Conservation (phyloP, 2,329 filamentous ascomycete species). For the Didymella segeticola region DNA sequence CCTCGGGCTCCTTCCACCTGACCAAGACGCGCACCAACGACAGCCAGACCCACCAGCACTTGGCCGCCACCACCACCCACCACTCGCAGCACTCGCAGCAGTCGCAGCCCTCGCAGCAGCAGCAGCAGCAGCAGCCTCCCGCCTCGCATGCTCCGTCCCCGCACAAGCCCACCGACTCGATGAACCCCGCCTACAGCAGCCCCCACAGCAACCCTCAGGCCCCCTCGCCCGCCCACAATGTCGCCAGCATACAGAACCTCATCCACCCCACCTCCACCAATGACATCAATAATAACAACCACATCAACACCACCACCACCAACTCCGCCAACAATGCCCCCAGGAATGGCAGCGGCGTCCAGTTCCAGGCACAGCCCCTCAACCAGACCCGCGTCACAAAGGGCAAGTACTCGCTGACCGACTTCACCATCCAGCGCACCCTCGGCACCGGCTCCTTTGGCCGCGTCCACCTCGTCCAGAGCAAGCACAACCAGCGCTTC, state of each 20-base stretch:
- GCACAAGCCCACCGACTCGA: conserved; percentile 49
- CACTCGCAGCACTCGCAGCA: conserved; percentile 3
- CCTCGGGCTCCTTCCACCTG: conserved; percentile 39
- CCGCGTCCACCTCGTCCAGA: conserved; percentile 94
- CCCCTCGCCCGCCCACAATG: conserved; percentile 64
- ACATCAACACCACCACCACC: conserved; percentile 35
- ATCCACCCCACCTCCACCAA: conserved; percentile 67
- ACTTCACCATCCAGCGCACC: conserved; percentile 90
- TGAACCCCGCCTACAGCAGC: conserved; percentile 48
- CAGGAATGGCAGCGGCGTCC: conserved; percentile 49
- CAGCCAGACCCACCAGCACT: conserved; percentile 20
- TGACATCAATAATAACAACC: too few species aligned
- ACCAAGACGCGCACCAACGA: conserved; percentile 42
- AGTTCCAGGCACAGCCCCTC: conserved; percentile 45
- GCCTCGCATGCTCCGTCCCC: conserved; percentile 25
- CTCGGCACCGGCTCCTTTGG: conserved; percentile 97
- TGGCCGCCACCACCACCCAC: conserved; percentile 6
- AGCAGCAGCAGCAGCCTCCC: not conserved
- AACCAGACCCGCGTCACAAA: conserved; percentile 74
- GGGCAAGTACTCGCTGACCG: conserved; percentile 92
- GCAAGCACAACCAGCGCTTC: conserved; percentile 96
- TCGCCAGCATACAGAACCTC: conserved; percentile 82
- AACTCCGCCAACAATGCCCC: conserved; percentile 68
- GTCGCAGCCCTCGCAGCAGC: not conserved
- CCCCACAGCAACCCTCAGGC: conserved; percentile 38